Evolutionary conservation across 2,329 filamentous ascomycete genomes (phyloP).

Genomic region (Aspergillus felis): DNA sequence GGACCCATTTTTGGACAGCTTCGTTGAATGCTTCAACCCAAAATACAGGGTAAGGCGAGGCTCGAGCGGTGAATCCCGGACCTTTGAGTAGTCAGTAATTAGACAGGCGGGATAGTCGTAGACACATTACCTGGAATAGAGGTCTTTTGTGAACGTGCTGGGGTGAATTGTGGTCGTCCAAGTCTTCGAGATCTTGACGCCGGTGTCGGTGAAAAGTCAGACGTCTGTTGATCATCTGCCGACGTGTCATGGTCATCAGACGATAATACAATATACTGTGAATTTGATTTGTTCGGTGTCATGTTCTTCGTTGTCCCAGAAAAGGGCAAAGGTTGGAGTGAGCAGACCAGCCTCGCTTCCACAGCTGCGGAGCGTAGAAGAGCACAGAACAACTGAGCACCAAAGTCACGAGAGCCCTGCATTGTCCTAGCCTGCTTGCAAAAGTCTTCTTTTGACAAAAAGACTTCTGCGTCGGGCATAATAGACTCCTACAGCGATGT

Average conservation of each 20-base stretch:
- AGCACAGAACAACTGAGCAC: conserved; percentile 86
- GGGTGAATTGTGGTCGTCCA: conserved; percentile 34
- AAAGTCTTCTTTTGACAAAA: conserved; percentile 70
- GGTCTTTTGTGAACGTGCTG: conserved; percentile 16
- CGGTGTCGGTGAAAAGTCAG: conserved; percentile 11
- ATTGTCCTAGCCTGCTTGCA: conserved; percentile 63
- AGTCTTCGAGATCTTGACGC: conserved; percentile 26
- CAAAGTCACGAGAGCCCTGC: conserved; percentile 81
- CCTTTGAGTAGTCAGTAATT: conserved; percentile 23
- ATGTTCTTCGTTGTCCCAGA: conserved; percentile 44
- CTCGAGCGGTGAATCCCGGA: conserved; percentile 50
- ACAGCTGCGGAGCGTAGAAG: conserved; percentile 79
- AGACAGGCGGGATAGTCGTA: not conserved
- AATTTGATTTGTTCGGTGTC: conserved; percentile 39
- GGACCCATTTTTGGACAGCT: conserved; percentile 85
- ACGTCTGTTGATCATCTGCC: conserved; percentile 21
- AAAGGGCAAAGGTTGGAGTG: conserved; percentile 77
- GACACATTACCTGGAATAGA: conserved; percentile 16
- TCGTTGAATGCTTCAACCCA: conserved; percentile 92
- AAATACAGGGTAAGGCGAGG: conserved; percentile 78
- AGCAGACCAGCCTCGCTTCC: conserved; percentile 79
- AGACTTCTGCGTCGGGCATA: conserved; percentile 62
- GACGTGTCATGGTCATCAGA: conserved; percentile 32
- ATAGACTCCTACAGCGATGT: conserved; percentile 47
- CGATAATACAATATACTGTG: conserved; percentile 35